Conservation (phyloP, 306 rosid species). For the Begonia peltatifolia region DNA sequence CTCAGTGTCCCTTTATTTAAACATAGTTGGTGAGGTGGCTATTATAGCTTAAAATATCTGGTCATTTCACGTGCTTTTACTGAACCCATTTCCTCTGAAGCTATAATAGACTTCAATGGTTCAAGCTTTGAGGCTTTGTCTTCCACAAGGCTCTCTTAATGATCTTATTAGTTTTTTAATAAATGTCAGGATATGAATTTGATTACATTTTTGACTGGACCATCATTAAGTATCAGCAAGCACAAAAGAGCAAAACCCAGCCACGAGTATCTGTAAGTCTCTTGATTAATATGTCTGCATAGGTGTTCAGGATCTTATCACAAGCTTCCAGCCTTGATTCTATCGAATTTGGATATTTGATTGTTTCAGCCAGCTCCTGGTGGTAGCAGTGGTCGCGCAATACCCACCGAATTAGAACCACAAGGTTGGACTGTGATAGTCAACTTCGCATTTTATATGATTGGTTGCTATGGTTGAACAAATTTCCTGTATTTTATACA, state of each 20-base stretch:
- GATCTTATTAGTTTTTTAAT: conserved; percentile 5
- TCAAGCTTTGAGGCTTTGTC: no score
- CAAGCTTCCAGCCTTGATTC: conserved; percentile 10
- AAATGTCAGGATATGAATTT: conserved; percentile 57
- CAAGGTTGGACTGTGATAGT: conserved; percentile 30
- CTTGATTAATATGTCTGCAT: not conserved
- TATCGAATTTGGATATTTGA: conserved; percentile 16
- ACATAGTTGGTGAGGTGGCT: no score
- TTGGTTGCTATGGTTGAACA: no score
- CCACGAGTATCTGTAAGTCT: conserved; percentile 43
- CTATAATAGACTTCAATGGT: no score
- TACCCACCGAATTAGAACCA: conserved; percentile 37
- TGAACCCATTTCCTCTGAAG: no score
- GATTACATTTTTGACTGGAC: conserved; percentile 91
- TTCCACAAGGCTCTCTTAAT: not conserved
- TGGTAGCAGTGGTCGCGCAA: conserved; percentile 40
- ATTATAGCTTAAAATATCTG: no score
- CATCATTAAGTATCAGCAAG: conserved; percentile 71
- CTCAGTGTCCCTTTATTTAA: no score
- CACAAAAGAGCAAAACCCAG: conserved; percentile 59
- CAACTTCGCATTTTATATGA: no score
- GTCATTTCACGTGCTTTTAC: no score
- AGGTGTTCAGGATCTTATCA: conserved; percentile 3
- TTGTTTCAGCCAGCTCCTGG: conserved; percentile 41
- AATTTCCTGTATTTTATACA: not conserved